These are phyloP conservation scores for Sicyos baderoa DNA, from an alignment of 306 rosid genomes.

Conservation along the genomic window DNA sequence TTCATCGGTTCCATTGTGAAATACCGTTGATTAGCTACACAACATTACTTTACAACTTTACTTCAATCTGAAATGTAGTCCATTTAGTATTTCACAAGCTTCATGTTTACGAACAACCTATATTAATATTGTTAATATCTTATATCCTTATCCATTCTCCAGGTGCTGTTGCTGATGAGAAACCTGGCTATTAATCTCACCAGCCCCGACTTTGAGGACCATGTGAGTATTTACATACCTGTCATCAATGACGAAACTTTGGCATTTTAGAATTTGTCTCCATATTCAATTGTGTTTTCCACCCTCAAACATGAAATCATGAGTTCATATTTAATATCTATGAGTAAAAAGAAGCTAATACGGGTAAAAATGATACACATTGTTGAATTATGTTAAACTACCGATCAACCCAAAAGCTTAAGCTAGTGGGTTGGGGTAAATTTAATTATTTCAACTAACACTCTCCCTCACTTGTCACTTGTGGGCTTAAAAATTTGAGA, in stretches of 20 bases:
- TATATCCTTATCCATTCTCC: slow-evolving; percentile 17
- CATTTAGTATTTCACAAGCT: not conserved
- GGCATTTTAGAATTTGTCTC: not conserved
- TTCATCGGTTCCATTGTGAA: slow-evolving; percentile 9
- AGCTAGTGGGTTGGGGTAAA: no score
- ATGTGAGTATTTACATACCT: slow-evolving; percentile 41
- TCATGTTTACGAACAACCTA: no score
- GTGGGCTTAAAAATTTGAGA: no score
- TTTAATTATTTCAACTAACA: no score
- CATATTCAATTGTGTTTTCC: not conserved
- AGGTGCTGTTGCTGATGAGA: slow-evolving; percentile 94
- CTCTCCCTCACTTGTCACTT: no score
- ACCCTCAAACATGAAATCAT: not conserved
- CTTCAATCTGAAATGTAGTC: not conserved
- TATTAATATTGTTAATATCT: not conserved
- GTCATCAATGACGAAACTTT: no score
- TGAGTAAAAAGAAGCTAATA: no score
- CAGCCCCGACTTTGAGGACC: slow-evolving; percentile 82
- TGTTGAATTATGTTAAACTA: no score
- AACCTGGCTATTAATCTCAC: slow-evolving; percentile 75
- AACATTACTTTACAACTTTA: not conserved
- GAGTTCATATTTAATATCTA: no score
- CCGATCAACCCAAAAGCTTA: no score
- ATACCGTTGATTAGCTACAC: no score
- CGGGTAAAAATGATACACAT: no score